Conservation (phyloP, 2,329 filamentous ascomycete genomes). For the Alternaria sp. region DNA sequence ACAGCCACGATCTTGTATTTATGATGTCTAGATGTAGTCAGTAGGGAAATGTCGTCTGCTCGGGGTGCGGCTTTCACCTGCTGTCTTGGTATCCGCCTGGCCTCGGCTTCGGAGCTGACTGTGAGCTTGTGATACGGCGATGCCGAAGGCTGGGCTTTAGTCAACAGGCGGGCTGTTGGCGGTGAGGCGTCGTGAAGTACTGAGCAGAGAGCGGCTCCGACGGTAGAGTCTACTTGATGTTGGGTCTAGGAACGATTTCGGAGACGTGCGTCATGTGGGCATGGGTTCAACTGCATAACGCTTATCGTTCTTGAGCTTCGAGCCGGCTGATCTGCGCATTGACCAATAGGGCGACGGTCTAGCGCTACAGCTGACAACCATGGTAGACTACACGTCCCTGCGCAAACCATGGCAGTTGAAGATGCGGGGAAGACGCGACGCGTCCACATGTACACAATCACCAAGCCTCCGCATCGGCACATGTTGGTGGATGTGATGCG, state of each 20-base stretch:
- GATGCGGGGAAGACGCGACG: background rate
- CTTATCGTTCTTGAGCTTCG: background rate
- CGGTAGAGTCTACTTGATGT: conserved; percentile 11
- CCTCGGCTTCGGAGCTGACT: conserved; percentile 31
- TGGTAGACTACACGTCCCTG: background rate
- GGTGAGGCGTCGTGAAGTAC: conserved; percentile 5
- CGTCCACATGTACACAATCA: background rate
- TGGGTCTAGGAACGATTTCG: conserved; percentile 15
- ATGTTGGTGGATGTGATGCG: background rate
- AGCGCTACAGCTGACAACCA: background rate
- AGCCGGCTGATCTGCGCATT: conserved; percentile 23
- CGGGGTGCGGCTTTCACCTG: conserved; percentile 30
- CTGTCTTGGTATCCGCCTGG: conserved; percentile 23
- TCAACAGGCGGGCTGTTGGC: conserved; percentile 20
- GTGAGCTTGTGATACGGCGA: conserved; percentile 42
- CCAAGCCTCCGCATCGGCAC: background rate
- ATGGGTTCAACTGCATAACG: conserved; percentile 20
- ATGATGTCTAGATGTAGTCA: conserved; percentile 14
- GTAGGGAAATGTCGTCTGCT: conserved; percentile 19
- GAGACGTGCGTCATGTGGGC: background rate
- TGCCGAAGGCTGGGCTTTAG: conserved; percentile 22
- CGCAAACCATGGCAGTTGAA: background rate
- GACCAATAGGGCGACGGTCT: conserved; percentile 23
- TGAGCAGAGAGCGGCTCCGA: background rate
- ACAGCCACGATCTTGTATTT: conserved; percentile 34